A percentile compares a stretch with the other conserved stretches of the same genome.
These are phyloP conservation scores for Annulohypoxylon nitens DNA, from an alignment of 495 filamentous ascomycete genomes.

Conservation along the genomic window DNA sequence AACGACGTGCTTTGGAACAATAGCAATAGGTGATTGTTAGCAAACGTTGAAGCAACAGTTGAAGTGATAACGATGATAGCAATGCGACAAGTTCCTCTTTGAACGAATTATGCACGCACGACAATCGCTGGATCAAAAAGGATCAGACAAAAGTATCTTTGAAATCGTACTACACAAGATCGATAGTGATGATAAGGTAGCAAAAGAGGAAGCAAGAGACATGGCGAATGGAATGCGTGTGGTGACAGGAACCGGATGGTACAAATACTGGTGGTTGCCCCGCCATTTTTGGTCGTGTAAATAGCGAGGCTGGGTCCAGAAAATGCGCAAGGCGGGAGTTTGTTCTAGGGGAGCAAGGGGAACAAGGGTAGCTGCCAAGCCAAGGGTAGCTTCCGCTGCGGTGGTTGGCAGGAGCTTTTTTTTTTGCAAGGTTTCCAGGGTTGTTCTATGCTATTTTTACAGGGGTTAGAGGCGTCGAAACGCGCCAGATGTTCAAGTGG, in stretches of 20 bases:
- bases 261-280: conserved; percentile 57
- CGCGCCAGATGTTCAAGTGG: conserved; percentile 5
- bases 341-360: background rate
- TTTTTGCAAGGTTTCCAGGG: conserved; percentile 16
- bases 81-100: background rate
- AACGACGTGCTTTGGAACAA: background rate
- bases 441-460: background rate
- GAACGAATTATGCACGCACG: background rate
- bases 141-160: conserved; percentile 1
- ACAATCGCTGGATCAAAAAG: background rate
- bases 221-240: conserved; percentile 20
- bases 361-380: conserved; percentile 5
- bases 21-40: background rate
- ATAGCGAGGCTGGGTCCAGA: conserved; percentile 58
- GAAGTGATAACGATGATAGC: too few relatives aligned
- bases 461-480: conserved; percentile 18
- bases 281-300: conserved; percentile 57
- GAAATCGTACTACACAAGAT: background rate
- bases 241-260: conserved; percentile 19
- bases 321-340: conserved; percentile 50
- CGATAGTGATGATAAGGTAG: conserved; percentile 5
- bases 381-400: conserved; percentile 12
- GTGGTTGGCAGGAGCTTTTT: conserved; percentile 41
- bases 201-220: conserved; percentile 18
- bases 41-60: background rate